Evolutionary conservation across 2,329 filamentous ascomycete species (phyloP), one percentile per base, ranked within the genome.

Genomic region (Diaporthe aspalathi): DNA sequence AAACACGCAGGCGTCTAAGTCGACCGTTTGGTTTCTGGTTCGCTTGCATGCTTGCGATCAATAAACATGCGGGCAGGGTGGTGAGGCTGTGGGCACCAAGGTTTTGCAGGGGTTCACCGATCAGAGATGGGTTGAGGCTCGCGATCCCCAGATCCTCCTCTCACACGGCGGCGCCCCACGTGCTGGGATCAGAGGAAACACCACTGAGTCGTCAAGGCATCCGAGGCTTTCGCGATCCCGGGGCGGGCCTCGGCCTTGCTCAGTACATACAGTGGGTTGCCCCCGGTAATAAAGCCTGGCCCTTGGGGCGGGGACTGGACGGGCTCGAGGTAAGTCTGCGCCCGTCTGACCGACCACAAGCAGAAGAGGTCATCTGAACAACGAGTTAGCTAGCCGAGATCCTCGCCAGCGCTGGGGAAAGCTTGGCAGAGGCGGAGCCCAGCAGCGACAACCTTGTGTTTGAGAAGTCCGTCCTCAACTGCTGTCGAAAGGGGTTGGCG

Each of bases 31-130:
- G 38, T 22, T 14, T 9, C 6, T 22, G 43, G 56, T 38, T 27
- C 47, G 29, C 43, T 38, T 50, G 29, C 38, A 17, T 40, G 20
- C 43, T 50, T 38, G 45, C 57, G 24, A 27, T 35, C 60, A 38
- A 22, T 38, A 27, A 50, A 27, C 45, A 38, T 38, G 60, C 45
- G 7, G 27, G 60, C 45, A n/a, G 60, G 60, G 60, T 45, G 45
- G 50, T 7, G 45, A 24, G 8, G 60, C 12, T 32, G 45, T 65
- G 60, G 60, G 16, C 29, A 65, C 45, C 45, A 65, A 65, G 60
- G 60, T 65, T 65, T 65, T 50, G n/a, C 45, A 11, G 20, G 45
- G 60, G 60, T 50, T n/a, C n/a, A 50, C 50, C 45, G 60, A 17
- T 38, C 29, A 50, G 14, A 27, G 24, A 56, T 38, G 5, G 8